Percentiles rank a stretch among this genome's conserved stretches.
Conservation (phyloP, 2,329 filamentous ascomycete genomes). For the Talaromyces piceae region DNA sequence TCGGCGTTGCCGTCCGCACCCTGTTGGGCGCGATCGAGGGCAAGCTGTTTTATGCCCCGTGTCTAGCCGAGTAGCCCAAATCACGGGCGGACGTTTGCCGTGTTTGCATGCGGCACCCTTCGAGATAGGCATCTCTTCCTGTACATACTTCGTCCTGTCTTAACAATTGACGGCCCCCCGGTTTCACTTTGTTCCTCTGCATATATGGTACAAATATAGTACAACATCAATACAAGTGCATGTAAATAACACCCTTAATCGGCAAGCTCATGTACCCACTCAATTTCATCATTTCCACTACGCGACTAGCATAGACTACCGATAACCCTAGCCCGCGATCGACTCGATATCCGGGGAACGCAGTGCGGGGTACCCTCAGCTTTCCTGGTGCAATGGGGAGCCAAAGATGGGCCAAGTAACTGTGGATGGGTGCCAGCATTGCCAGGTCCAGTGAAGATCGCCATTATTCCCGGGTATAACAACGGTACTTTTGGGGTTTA, state of each 20-base stretch:
- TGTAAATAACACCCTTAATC: no score
- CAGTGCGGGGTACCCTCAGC: neutral
- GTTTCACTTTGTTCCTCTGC: neutral
- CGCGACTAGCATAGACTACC: no score
- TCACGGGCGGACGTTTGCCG: no score
- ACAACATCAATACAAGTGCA: no score
- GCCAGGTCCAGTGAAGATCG: neutral
- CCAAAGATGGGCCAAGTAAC: neutral
- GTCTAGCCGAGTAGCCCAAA: slow-evolving; percentile 42
- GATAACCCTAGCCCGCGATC: neutral
- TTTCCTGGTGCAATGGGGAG: neutral
- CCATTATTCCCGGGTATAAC: neutral
- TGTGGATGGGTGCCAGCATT: neutral
- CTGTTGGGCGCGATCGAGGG: slow-evolving; percentile 42
- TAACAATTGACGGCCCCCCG: neutral
- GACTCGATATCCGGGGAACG: neutral
- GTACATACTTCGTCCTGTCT: neutral
- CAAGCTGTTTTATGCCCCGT: slow-evolving; percentile 49
- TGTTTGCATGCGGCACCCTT: no score
- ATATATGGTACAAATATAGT: no score
- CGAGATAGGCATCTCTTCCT: no score
- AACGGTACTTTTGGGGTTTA: no score
- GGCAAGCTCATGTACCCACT: no score
- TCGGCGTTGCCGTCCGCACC: slow-evolving; percentile 46
- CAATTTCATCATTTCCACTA: no score